These are phyloP conservation scores for Suhomyces canberraensis DNA, from an alignment of 805 yeast genomes.

Conservation along the genomic window DNA sequence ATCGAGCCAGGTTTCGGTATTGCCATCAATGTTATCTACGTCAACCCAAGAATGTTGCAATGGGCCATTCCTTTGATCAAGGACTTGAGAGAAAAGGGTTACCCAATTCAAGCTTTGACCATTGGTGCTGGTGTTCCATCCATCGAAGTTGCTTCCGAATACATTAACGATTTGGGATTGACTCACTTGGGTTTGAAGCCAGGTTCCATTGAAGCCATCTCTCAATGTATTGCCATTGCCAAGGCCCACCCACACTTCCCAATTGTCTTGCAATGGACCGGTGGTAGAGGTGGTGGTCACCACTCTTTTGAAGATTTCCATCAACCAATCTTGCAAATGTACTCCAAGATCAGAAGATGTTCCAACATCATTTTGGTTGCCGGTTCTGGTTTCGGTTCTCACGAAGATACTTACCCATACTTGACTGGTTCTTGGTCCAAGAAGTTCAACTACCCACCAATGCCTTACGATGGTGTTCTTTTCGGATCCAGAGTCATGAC, in stretches of 20 bases:
- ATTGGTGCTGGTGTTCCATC: conserved; percentile 99
- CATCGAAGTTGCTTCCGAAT: conserved; percentile 93
- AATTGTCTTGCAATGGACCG: conserved; percentile 98
- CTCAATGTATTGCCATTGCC: conserved; percentile 84
- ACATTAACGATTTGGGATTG: conserved; percentile 86
- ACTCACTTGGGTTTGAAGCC: conserved; percentile 96
- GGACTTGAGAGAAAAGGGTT: conserved; percentile 83
- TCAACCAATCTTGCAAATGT: conserved; percentile 94
- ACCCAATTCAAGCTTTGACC: conserved; percentile 92
- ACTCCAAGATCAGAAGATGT: conserved; percentile 88
- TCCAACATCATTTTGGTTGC: conserved; percentile 87
- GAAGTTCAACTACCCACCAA: conserved; percentile 84
- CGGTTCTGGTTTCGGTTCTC: conserved; percentile 98
- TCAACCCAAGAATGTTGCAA: conserved; percentile 94
- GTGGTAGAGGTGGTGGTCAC: conserved; percentile 99
- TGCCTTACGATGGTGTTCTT: conserved; percentile 98
- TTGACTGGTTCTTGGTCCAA: conserved; percentile 97
- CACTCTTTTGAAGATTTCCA: conserved; percentile 99
- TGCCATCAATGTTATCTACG: conserved; percentile 90
- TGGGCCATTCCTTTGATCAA: conserved; percentile 98
- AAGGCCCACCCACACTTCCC: conserved; percentile 96
- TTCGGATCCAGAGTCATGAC: conserved; percentile 97
- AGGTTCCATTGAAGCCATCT: conserved; percentile 91
- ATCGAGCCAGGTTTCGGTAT: conserved; percentile 86
- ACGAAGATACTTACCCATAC: conserved; percentile 95